Percentiles rank a stretch among this genome's conserved stretches.
These are phyloP conservation scores for Lasiosphaeria ovina DNA, from an alignment of 495 filamentous ascomycete genomes.

Conservation along the genomic window DNA sequence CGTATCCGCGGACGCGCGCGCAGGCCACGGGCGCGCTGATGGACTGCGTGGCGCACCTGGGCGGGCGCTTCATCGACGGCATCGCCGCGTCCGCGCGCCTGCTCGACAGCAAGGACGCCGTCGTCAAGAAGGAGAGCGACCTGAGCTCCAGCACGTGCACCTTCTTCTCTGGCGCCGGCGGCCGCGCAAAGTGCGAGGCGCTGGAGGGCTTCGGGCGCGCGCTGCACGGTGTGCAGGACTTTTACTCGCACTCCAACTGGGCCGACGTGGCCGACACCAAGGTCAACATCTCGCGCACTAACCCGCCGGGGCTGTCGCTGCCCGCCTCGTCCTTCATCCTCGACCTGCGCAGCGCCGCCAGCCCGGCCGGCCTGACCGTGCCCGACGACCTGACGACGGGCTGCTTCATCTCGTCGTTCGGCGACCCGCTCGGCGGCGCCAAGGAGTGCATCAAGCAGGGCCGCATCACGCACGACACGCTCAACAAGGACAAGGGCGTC, in stretches of 20 bases:
- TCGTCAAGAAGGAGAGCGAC: neutral
- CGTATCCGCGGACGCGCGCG: neutral
- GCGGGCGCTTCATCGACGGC: constrained; percentile 4
- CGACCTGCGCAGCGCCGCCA: neutral
- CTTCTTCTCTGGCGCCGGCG: too few species aligned
- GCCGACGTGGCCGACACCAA: neutral
- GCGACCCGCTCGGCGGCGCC: neutral
- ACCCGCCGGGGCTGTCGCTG: neutral
- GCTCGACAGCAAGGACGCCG: neutral
- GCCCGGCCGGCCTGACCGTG: neutral
- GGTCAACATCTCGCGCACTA: neutral
- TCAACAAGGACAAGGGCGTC: constrained; percentile 5
- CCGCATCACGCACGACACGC: constrained; percentile 1
- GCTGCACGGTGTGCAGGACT: constrained; percentile 4
- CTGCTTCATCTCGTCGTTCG: neutral
- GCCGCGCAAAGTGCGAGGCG: constrained; percentile 1
- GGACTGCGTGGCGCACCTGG: neutral
- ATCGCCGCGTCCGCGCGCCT: constrained; percentile 1
- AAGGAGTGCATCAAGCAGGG: neutral
- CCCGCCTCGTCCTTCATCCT: neutral
- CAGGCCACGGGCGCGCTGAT: neutral
- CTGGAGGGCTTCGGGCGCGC: constrained; percentile 4
- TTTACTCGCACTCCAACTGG: constrained; percentile 9
- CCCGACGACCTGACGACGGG: constrained; percentile 3
- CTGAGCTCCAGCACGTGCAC: neutral